Evolutionary conservation across 352 stramenopile species (phyloP).

Genomic region (Phytophthora uliginosa): DNA sequence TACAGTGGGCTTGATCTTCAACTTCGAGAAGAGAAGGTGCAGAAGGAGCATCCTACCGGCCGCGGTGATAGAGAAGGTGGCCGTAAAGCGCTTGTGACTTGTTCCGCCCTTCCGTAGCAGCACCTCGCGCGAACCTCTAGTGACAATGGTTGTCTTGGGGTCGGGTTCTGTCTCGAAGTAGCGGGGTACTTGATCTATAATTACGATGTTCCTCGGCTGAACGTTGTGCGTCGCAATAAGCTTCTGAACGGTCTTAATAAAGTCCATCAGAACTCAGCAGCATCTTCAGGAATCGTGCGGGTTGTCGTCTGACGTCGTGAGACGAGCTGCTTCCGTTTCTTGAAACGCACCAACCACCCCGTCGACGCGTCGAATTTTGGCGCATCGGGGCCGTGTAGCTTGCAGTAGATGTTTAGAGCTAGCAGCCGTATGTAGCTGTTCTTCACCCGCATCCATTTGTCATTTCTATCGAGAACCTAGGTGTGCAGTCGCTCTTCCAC

Average conservation of each 20-base stretch:
- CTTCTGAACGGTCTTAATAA: too few species aligned
- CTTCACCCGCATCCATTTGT: slow-evolving; percentile 13
- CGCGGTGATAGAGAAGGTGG: too few species aligned
- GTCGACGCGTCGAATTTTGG: neutral
- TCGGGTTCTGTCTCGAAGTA: slow-evolving; percentile 20
- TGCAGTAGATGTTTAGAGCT: slow-evolving; percentile 1
- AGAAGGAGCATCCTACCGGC: too few species aligned
- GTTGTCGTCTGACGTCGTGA: slow-evolving; percentile 2
- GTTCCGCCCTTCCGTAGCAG: too few species aligned
- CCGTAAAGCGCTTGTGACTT: too few species aligned
- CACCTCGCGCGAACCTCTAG: slow-evolving; percentile 1
- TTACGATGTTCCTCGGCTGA: too few species aligned
- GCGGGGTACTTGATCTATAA: slow-evolving; percentile 8
- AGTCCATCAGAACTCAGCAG: too few species aligned
- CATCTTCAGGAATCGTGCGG: too few species aligned
- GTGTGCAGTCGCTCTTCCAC: neutral
- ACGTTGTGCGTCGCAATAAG: too few species aligned
- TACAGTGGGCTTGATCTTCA: slow-evolving; percentile 13
- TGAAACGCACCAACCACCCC: slow-evolving; percentile 8
- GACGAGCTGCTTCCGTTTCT: slow-evolving; percentile 13
- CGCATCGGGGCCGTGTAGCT: neutral
- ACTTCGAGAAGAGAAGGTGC: too few species aligned
- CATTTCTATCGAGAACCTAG: neutral
- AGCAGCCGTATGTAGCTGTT: slow-evolving; percentile 16
- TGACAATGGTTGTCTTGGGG: slow-evolving; percentile 10